These are phyloP conservation scores for Hypomontagnella monticulosa DNA, from an alignment of 495 filamentous ascomycete species.

Conservation along the genomic window DNA sequence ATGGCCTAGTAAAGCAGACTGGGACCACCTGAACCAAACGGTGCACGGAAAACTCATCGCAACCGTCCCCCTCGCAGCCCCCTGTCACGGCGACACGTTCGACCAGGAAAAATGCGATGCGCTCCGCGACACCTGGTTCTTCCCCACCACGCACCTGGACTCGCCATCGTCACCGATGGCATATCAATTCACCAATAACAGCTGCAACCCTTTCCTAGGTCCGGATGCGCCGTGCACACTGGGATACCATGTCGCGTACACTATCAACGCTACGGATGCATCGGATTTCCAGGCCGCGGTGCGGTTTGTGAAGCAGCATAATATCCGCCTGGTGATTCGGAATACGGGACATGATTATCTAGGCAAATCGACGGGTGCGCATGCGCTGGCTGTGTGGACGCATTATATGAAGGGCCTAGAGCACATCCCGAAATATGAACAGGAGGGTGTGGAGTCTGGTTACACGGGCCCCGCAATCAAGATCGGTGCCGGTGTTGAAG, in stretches of 20 bases:
- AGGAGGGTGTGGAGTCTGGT: conserved; percentile 40
- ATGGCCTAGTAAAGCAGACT: conserved; percentile 56
- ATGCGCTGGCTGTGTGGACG: conserved; percentile 66
- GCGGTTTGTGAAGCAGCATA: conserved; percentile 55
- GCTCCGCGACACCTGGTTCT: conserved; percentile 30
- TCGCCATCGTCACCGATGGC: conserved; percentile 23
- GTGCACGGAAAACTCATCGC: conserved; percentile 54
- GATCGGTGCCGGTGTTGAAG: conserved; percentile 65
- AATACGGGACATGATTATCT: conserved; percentile 59
- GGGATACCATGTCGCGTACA: conserved; percentile 66
- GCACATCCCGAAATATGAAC: conserved; percentile 48
- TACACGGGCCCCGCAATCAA: conserved; percentile 62
- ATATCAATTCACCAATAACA: conserved; percentile 24
- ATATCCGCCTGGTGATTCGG: conserved; percentile 58
- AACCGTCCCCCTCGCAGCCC: conserved; percentile 57
- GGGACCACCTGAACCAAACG: conserved; percentile 53
- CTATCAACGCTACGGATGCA: conserved; percentile 56
- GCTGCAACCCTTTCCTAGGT: conserved; percentile 20
- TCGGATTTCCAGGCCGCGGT: conserved; percentile 56
- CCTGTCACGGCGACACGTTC: conserved; percentile 52
- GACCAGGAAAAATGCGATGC: conserved; percentile 24
- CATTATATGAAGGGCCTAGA: conserved; percentile 62
- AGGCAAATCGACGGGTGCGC: conserved; percentile 58
- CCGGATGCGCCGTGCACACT: conserved; percentile 57
- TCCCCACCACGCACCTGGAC: conserved; percentile 35